These are phyloP conservation scores for Cryptomeria japonica DNA, from an alignment of 75 land plant species.

Conservation along the genomic window DNA sequence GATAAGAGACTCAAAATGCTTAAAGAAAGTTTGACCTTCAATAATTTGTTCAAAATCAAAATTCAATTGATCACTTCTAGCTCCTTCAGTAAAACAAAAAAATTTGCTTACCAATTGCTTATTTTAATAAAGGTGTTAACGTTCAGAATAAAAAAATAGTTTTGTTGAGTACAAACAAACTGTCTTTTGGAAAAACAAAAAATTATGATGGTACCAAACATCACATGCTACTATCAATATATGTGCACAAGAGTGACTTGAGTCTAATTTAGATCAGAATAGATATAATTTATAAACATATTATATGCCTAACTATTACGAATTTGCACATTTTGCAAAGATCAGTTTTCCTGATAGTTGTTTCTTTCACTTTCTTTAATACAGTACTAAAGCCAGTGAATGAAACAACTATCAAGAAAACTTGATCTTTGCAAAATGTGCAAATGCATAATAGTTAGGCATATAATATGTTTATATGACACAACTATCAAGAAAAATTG, in stretches of 20 bases:
- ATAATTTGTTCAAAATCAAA: neutral
- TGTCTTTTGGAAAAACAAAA: neutral
- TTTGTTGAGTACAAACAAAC: neutral
- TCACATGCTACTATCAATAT: neutral
- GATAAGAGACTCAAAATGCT: neutral
- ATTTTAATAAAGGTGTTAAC: neutral
- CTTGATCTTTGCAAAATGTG: neutral
- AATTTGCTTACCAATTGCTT: neutral
- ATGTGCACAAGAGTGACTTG: neutral
- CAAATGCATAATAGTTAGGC: neutral
- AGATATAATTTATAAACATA: no score
- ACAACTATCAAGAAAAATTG: neutral
- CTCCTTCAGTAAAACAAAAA: neutral
- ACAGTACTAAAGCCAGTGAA: neutral
- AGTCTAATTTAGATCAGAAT: neutral
- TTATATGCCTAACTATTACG: no score
- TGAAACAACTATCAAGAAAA: constrained; percentile 1
- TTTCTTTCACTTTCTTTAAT: neutral
- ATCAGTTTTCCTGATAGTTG: neutral
- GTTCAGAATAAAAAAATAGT: neutral
- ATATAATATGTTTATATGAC: neutral
- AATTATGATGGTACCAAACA: neutral
- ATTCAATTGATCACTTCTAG: neutral
- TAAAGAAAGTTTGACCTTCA: neutral
- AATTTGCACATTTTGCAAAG: no score